Base-by-base conservation (phyloP, 495 filamentous ascomycete genomes). In the Aspergillus conjunctus region DNA sequence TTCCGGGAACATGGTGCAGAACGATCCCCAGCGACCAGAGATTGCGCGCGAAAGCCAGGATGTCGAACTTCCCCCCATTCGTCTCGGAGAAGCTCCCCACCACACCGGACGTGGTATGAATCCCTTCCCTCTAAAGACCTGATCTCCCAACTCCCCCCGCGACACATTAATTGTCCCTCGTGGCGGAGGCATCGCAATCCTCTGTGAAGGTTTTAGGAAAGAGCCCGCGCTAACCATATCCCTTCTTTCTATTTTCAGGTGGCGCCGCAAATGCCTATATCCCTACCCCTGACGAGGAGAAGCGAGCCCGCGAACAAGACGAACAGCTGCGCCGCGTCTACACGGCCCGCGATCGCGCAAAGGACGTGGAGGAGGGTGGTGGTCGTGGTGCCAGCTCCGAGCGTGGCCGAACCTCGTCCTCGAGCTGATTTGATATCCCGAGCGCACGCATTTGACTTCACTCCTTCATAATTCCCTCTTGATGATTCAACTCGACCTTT, bases 1-100 rank as follows among this genome's bases (percentile, higher is more conserved):
- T 58, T 78, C 77, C 10, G 90, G 90, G 21, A 93, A 93, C 73
- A 92, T 93, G 88, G 79, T 86, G 18, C 82, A 85, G 64, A 83
- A 83, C 54, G 87, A 92, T 61, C 85, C 86, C 4, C 75, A 80
- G 17, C 73, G 75, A 48, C 83, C 83, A 6, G 84, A 87, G 64
- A 75, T 91, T 63, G 91, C 93, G 43, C 85, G 93, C 54, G 79
- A 83, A 48, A 87, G 85, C 34, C 93, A 97, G 71, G 93, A 97
- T 69, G 90, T 97, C 56, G 85, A 82, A 52, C 71, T 77, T 10
- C 78, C 81, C 15, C 75, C 78, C 30, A 79, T 85, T 77, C 74
- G 78, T 31, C 70, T 67, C n/a, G 71, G 77, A 49, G 71, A 78
- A 57, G 70, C 66, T 37, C 69, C 74, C 30, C 78, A 80, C 65